phyloP scores from a whole-genome alignment of 257 asterid species.

The Ajuga chamaepitys region DNA sequence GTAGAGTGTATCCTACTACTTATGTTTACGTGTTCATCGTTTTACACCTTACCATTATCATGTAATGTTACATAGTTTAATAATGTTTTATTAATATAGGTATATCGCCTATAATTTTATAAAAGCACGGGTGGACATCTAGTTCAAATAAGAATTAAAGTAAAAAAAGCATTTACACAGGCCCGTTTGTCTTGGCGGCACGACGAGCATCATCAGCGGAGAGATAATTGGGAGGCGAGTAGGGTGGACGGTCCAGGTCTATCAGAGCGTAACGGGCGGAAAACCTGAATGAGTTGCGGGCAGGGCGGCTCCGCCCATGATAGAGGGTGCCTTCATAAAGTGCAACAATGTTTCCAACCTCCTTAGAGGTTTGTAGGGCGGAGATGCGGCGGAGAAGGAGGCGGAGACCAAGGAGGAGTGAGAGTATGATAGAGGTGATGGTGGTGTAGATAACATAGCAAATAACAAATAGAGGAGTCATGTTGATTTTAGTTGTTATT shows the following conservation, averaged over 20 bases:
- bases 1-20: too few species aligned
- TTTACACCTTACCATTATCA: too few species aligned
- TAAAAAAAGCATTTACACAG: too few species aligned
- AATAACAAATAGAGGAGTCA: constrained; percentile 40
- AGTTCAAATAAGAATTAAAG: too few species aligned
- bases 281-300: constrained; percentile 41
- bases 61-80: too few species aligned
- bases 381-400: constrained; percentile 34
- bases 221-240: constrained; percentile 34
- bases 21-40: too few species aligned
- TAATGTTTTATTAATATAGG: too few species aligned
- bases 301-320: constrained; percentile 52
- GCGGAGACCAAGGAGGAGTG: constrained; percentile 38
- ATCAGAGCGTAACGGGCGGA: constrained; percentile 47
- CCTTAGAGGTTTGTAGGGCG: constrained; percentile 14
- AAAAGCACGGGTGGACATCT: too few species aligned
- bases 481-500: too few species aligned
- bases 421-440: constrained; percentile 21
- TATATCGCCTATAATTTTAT: too few species aligned
- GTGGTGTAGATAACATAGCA: constrained; percentile 30
- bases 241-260: constrained; percentile 41
- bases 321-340: constrained; percentile 50
- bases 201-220: constrained; percentile 40
- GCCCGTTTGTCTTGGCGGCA: constrained; percentile 45
- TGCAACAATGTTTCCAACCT: constrained; percentile 11